Percentiles rank a stretch among this genome's conserved stretches.
Evolutionary conservation across 257 asterid genomes (phyloP).

Genomic region (Nicotiana tomentosiformis): DNA sequence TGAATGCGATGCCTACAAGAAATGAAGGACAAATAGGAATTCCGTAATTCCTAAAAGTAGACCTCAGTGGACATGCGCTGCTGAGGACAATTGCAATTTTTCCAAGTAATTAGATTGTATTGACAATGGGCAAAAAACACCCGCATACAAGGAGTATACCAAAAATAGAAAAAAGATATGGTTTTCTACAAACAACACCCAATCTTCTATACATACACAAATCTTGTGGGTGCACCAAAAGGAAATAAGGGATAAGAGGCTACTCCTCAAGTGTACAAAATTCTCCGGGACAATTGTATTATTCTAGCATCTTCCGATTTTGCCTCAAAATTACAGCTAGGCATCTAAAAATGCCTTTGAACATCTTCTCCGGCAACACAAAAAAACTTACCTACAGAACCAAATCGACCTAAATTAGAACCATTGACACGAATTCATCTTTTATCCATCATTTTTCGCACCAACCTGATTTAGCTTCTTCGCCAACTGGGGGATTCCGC

Average conservation of each 20-base stretch:
- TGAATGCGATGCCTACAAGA: background rate
- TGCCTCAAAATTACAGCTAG: background rate
- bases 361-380: background rate
- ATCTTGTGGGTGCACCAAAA: no score
- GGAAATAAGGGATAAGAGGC: no score
- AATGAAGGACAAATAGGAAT: background rate
- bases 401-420: background rate
- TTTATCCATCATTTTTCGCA: background rate
- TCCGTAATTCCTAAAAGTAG: background rate
- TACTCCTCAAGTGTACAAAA: no score
- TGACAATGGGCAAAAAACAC: no score
- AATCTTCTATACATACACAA: no score
- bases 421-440: background rate
- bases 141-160: no score
- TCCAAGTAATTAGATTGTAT: no score
- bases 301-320: background rate
- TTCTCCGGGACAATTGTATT: background rate
- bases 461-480: constrained; percentile 97
- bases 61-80: background rate
- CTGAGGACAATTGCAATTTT: background rate
- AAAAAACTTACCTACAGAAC: background rate
- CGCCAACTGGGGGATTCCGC: constrained; percentile 92
- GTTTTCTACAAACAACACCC: no score
- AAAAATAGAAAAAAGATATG: no score
- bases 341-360: background rate